Percentiles rank a stretch among this genome's conserved stretches.
Conservation (phyloP, 768 basidiomycete species). For the Boletus sp. region DNA sequence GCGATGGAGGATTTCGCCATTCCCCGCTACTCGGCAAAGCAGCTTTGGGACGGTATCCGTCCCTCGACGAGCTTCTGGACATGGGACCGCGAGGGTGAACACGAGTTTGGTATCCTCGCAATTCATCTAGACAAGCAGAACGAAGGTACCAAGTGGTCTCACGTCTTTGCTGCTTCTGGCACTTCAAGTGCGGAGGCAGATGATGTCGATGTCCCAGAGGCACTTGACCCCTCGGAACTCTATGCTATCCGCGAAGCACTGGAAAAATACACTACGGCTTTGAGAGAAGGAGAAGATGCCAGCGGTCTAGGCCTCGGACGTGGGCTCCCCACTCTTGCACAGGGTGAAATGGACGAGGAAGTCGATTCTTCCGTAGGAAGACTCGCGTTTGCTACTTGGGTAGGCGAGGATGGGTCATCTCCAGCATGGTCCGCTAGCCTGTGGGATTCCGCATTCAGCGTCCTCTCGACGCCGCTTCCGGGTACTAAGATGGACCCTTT, state of each 20-base stretch:
- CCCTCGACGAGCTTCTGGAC: conserved; percentile 88
- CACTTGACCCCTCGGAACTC: conserved; percentile 81
- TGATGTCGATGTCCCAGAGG: conserved; percentile 78
- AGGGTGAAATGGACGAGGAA: conserved; percentile 91
- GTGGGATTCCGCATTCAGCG: conserved; percentile 38
- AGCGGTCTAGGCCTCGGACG: conserved; percentile 62
- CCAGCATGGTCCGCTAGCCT: conserved; percentile 41
- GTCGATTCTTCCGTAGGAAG: conserved; percentile 75
- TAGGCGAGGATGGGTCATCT: conserved; percentile 46
- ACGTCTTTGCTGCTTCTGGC: conserved; percentile 66
- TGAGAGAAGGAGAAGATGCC: conserved; percentile 55
- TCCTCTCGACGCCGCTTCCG: conserved; percentile 74
- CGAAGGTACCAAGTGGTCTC: conserved; percentile 81
- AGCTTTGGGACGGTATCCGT: conserved; percentile 78
- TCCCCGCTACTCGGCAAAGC: conserved; percentile 59
- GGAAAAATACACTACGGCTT: conserved; percentile 77
- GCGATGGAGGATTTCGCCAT: conserved; percentile 33
- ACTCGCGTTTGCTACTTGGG: conserved; percentile 62
- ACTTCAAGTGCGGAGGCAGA: conserved; percentile 33
- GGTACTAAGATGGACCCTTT: conserved; percentile 38
- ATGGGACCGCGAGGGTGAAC: conserved; percentile 76
- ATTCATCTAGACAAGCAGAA: conserved; percentile 86
- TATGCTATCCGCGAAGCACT: conserved; percentile 74
- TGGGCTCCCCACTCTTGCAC: conserved; percentile 74
- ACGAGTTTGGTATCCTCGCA: conserved; percentile 65